Evolutionary conservation across 1,284 basidiomycete genomes (phyloP), one percentile per base, ranked within the genome.

Genomic region (Bjerkandera adusta): DNA sequence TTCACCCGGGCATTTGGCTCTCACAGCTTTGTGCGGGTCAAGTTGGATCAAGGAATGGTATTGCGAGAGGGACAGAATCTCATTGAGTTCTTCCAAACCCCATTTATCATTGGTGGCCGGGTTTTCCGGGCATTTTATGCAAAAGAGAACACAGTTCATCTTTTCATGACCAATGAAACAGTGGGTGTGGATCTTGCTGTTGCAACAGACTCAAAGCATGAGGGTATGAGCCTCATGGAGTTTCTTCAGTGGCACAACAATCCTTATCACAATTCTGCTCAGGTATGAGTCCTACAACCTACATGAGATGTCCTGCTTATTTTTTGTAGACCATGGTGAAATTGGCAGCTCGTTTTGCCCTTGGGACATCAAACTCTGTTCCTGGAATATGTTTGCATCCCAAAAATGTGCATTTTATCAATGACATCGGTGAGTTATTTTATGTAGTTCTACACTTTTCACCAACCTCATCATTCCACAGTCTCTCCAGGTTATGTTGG

Each of bases 1-100:
- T 61, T 73, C 32, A 57, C 58, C 1, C 64, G 74, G 0, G 60
- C 67, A 1, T 74, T 69, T 43, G 74, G 73, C 1, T 75, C 72
- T 1, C 54, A 57, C 6, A 56, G 57, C 1, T 57, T 76, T 16
- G 43, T 76, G 1, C 60, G 68, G 2, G 54, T 74, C 13, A 60
- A 58, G 5, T 51, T 72, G 5, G 53, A 61, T 1, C 46, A 57
- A 11, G 55, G 62, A 5, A 21, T 59, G 0, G 39, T 61, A 5
- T 51, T 55, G 33, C 30, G 43, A 1, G 30, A 41, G 2, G 47
- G 55, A 0, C 27, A 49, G 0, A 44, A 49, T 10, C 51, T 69
- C 0, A 44, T 50, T 8, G 36, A 54, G 0, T 68, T 63, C 33
- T 64, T 71, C 37, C 33, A 50, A 11, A 52, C 58, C 8, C 71